These are phyloP conservation scores for Antarctomyces pellizariae DNA, from an alignment of 495 filamentous ascomycete species.

Conservation along the genomic window DNA sequence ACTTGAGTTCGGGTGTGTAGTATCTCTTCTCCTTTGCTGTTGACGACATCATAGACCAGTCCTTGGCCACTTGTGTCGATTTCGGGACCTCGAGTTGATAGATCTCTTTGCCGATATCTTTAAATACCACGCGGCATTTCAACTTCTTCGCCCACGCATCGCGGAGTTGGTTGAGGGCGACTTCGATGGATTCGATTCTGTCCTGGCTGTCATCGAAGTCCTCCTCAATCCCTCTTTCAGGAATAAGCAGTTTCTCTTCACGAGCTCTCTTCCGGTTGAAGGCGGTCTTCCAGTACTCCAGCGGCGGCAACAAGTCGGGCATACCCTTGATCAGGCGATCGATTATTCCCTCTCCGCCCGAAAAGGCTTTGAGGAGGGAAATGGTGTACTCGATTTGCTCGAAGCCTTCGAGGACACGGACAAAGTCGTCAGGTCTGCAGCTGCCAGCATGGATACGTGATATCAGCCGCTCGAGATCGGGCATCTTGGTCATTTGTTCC, in stretches of 20 bases:
- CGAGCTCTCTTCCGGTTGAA: conserved; percentile 71
- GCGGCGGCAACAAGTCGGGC: conserved; percentile 53
- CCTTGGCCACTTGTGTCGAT: conserved; percentile 56
- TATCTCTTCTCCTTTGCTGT: conserved; percentile 81
- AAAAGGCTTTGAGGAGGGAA: conserved; percentile 45
- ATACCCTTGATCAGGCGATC: conserved; percentile 61
- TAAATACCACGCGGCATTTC: conserved; percentile 48
- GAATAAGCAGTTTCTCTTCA: conserved; percentile 49
- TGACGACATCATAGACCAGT: conserved; percentile 91
- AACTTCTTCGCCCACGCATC: conserved; percentile 46
- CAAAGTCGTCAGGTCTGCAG: conserved; percentile 77
- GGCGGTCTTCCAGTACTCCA: conserved; percentile 75
- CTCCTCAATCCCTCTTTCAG: conserved; percentile 70
- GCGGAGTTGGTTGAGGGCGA: conserved; percentile 45
- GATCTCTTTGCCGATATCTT: conserved; percentile 86
- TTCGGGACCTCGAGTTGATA: conserved; percentile 89
- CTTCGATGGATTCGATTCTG: conserved; percentile 43
- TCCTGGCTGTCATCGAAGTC: conserved; percentile 83
- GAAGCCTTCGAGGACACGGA: conserved; percentile 86
- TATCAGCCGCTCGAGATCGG: conserved; percentile 83
- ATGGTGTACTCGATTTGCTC: conserved; percentile 91
- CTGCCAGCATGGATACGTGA: conserved; percentile 82
- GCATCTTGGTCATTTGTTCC: conserved; percentile 66
- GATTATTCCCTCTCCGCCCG: conserved; percentile 54
- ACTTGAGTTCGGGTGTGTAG: conserved; percentile 68